A percentile compares a stretch with the other conserved stretches of the same genome.
These are phyloP conservation scores for Nasturtium officinale DNA, from an alignment of 345 rosid species.

Conservation along the genomic window DNA sequence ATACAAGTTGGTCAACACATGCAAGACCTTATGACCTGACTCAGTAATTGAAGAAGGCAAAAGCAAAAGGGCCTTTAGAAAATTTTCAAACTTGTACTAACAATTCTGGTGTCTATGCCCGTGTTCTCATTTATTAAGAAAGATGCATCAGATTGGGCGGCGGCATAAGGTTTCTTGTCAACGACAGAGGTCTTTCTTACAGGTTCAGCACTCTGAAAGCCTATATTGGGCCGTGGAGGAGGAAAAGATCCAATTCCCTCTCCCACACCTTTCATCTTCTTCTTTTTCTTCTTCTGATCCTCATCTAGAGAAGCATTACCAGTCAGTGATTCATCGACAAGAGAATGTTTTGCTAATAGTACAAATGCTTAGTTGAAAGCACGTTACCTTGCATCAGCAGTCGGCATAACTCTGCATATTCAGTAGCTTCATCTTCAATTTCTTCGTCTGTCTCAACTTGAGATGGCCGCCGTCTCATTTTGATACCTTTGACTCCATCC, in stretches of 20 bases:
- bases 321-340: conserved; percentile 22
- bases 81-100: conserved; percentile 41
- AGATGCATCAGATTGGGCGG: conserved; percentile 50
- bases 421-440: conserved; percentile 94
- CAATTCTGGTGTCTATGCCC: conserved; percentile 61
- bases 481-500: conserved; percentile 86
- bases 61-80: neutral
- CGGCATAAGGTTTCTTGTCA: conserved; percentile 45
- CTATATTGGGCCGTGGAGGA: conserved; percentile 50
- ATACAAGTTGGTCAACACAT: conserved; percentile 23
- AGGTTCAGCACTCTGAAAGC: conserved; percentile 50
- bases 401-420: conserved; percentile 85
- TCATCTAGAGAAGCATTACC: conserved; percentile 54
- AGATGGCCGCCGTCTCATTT: conserved; percentile 85
- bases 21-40: conserved; percentile 20
- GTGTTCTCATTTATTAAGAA: conserved; percentile 49
- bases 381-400: conserved; percentile 95
- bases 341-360: conserved; percentile 2
- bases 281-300: conserved; percentile 80
- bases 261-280: conserved; percentile 55
- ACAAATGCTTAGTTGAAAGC: conserved; percentile 28
- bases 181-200: conserved; percentile 56
- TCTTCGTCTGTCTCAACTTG: conserved; percentile 88
- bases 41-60: neutral
- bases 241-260: conserved; percentile 49